Evolutionary conservation across 495 filamentous ascomycete species (phyloP), one percentile per base, ranked within the genome.

Genomic region (Trichoderma reesei): DNA sequence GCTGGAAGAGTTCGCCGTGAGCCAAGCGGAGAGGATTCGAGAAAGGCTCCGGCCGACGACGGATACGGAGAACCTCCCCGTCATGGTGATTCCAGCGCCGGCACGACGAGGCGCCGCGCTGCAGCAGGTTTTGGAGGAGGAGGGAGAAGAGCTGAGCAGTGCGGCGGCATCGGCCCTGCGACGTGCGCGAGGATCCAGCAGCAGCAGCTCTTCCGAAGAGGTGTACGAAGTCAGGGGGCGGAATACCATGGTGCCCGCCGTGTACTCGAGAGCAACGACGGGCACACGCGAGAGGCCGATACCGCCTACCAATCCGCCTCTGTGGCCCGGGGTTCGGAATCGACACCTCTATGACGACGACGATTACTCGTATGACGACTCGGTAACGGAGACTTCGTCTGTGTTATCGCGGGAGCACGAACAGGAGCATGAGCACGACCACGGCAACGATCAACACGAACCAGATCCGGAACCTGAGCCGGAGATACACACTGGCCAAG

Each of bases 1-100:
- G 20, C 67, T 80, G 33, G 78, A 82, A 38, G 76, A 80, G 7
- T 80, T 80, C 39, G 77, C 79, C n/a, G 77, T 72, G 2, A 68
- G 72, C 10, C 78, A 80, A 46, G 79, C 77, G 3, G 78, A 80
- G 60, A 75, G 73, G 63, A 66, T 80, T 7, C 70, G 78, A 7
- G 77, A 80, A 59, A 72, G 67, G 64, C 70, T 82, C 60, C 70
- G 76, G 8, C 75, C 78, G 34, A 77, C 76, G 0, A 76, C 77
- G 1, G 78, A 80, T 63, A 82, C 78, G 13, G 74, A 76, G 61
- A 79, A 74, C 65, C 66, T 82, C 59, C 79, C 79, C 6, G 74
- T 80, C n/a, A 78, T 72, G 37, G 74, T 82, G 5, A 80, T 82
- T 26, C 78, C 78, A 6, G 79, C 79, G 0, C 79, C 78, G 42